Percentiles rank a stretch among this genome's conserved stretches.
Evolutionary conservation across 169 alveolate genomes (phyloP).

Genomic region (Plasmodium malariae): DNA sequence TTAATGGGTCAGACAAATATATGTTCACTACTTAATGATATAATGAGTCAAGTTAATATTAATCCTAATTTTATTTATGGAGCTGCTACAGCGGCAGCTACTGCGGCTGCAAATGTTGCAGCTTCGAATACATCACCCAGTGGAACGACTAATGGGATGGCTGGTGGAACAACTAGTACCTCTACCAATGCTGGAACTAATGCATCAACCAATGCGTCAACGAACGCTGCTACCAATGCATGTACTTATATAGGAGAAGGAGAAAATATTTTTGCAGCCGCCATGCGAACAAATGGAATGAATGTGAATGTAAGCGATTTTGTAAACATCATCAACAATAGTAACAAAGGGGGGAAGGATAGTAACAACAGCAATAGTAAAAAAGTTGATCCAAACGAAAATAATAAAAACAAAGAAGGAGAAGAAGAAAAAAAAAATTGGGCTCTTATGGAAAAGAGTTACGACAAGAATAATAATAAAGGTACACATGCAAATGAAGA

Average conservation of each 20-base stretch:
- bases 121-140: background rate
- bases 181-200: no score
- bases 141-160: background rate
- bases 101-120: constrained; percentile 41
- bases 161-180: background rate
- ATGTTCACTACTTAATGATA: constrained; percentile 45
- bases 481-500: background rate
- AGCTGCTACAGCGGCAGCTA: constrained; percentile 49
- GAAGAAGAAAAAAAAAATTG: background rate
- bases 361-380: background rate
- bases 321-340: no score
- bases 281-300: background rate
- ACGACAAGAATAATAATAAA: background rate
- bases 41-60: constrained; percentile 63
- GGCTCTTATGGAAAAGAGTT: background rate
- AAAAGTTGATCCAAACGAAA: background rate
- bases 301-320: constrained; percentile 13
- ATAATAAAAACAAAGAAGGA: background rate
- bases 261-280: background rate
- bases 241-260: background rate
- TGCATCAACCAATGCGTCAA: background rate
- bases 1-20: constrained; percentile 60
- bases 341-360: background rate
- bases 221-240: no score
- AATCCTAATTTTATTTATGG: constrained; percentile 54